Evolutionary conservation across 2,329 filamentous ascomycete species (phyloP), one percentile per base, ranked within the genome.

Genomic region (Diaporthe amygdali): DNA sequence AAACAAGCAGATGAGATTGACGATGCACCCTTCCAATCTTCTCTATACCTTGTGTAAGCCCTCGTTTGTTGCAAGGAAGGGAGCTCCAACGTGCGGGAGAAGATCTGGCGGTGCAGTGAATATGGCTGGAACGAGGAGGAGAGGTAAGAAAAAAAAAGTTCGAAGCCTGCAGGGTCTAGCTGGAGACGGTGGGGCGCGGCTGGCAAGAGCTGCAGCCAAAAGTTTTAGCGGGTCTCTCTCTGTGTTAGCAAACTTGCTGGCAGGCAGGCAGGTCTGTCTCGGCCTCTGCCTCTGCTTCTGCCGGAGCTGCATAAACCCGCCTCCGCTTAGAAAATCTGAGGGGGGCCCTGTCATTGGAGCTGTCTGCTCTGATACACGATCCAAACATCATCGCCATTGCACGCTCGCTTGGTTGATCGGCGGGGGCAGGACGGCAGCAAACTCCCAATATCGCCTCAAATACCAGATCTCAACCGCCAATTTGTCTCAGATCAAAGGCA

Each of bases 51-150:
- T 10, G 30, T 39, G 8, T n/a, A 8, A 39, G n/a, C 6, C 54
- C 22, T 49, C 2, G 10, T 27, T 32, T 25, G 7, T 15, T n/a
- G 37, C 9, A 34, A 2, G 3, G 17, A n/a, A 32, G 72, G 85
- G 80, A 74, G 66, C 71, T 15, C 37, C 68, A 39, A 61, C 54
- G 71, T 37, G 20, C 72, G 74, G 69, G 59, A 68, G 76, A 78
- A 75, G 75, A 70, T 74, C 71, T 66, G 72, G 71, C 69, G 71
- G 67, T 69, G 70, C 69, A 54, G 69, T 59, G 71, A 70, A 72
- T 61, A 54, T 72, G 56, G 54, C 66, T 71, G 52, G 47, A 61
- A 63, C 14, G 32, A 63, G 66, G 69, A 56, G 61, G 49, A 66
- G 47, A 39, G 56, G 30, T 34, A 51, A 47, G 17, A 68, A 56